Evolutionary conservation across 2,329 filamentous ascomycete species (phyloP).

Genomic region (Torrubiella hemipterigena): DNA sequence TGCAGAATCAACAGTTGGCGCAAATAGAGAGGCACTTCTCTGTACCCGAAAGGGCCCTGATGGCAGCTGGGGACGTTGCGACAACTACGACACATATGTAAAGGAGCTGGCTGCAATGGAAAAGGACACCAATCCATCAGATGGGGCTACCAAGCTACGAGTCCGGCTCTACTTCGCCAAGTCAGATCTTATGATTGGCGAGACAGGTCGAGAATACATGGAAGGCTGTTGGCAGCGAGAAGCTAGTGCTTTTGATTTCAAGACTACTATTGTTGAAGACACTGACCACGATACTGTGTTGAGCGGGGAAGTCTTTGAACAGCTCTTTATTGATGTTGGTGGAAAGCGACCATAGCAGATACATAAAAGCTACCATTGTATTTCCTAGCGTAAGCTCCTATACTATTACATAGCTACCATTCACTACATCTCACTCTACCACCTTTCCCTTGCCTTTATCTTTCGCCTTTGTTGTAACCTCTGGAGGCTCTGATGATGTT

Average conservation of each 20-base stretch:
- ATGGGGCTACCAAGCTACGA: neutral
- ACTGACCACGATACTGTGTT: neutral
- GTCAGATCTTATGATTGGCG: neutral
- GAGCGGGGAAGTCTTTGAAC: no score
- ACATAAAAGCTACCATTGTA: no score
- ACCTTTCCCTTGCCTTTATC: no score
- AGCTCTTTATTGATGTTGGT: no score
- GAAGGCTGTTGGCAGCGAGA: neutral
- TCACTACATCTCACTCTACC: no score
- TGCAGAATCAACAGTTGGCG: neutral
- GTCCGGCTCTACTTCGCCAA: neutral
- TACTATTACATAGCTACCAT: neutral
- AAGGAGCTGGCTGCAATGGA: neutral
- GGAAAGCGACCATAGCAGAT: no score
- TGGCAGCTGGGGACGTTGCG: neutral
- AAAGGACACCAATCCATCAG: neutral
- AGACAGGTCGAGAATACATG: neutral
- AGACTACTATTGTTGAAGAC: neutral
- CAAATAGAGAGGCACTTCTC: neutral
- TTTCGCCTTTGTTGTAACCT: no score
- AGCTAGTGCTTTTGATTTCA: neutral
- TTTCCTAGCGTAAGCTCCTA: neutral
- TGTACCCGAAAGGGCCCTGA: neutral
- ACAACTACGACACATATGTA: neutral
- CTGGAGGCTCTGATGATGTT: no score